Evolutionary conservation across 495 filamentous ascomycete species (phyloP).

Genomic region (Geoglossum glabrum): DNA sequence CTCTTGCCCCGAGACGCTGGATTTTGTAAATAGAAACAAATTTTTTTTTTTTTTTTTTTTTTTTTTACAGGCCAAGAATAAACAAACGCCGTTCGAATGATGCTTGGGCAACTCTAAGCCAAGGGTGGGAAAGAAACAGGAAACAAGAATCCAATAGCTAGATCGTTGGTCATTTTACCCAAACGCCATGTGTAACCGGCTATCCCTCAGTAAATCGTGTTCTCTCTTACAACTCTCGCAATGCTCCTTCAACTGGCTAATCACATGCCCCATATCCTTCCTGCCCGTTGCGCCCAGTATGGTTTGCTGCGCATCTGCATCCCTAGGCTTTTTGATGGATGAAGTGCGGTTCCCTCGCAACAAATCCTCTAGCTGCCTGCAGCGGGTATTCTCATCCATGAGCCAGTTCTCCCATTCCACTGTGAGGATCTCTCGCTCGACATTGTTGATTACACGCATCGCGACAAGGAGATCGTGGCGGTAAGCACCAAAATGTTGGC

Average conservation of each 20-base stretch:
- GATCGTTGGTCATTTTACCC: background rate
- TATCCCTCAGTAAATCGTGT: background rate
- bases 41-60: too few species aligned
- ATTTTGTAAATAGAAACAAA: too few species aligned
- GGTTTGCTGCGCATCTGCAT: background rate
- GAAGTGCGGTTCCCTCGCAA: conserved; percentile 17
- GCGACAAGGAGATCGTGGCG: conserved; percentile 87
- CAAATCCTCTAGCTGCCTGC: conserved; percentile 37
- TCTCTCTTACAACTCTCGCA: background rate
- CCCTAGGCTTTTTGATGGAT: conserved; percentile 2
- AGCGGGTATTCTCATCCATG: conserved; percentile 44
- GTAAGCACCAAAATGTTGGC: conserved; percentile 63
- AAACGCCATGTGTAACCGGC: background rate
- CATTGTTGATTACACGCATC: conserved; percentile 69
- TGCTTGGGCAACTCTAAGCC: too few species aligned
- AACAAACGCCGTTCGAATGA: too few species aligned
- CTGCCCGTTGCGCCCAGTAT: background rate
- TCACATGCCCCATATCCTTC: background rate
- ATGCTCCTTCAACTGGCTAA: background rate
- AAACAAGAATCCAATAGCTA: too few species aligned
- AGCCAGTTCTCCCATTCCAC: conserved; percentile 90
- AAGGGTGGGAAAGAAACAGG: too few species aligned
- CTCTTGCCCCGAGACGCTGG: too few species aligned
- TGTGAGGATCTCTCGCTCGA: conserved; percentile 66
- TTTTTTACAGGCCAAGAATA: too few species aligned